Evolutionary conservation across 2,329 filamentous ascomycete genomes (phyloP).

Genomic region (Alternaria brassicicola): DNA sequence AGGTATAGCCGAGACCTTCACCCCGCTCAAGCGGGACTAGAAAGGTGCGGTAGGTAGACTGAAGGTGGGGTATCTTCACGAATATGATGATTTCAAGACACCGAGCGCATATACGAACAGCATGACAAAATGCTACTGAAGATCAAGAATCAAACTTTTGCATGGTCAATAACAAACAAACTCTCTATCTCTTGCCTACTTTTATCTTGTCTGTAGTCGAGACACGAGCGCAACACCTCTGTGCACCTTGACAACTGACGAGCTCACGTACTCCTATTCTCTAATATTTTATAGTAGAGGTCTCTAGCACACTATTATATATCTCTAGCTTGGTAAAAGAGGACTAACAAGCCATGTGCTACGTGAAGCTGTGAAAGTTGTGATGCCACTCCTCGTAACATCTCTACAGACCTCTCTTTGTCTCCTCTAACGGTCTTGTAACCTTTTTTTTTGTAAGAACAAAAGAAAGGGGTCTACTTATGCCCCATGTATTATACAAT

Average conservation of each 20-base stretch:
- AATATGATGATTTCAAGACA: slow-evolving; percentile 45
- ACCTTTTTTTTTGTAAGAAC: background rate
- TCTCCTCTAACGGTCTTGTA: background rate
- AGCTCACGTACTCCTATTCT: background rate
- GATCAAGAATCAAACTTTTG: background rate
- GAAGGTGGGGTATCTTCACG: slow-evolving; percentile 40
- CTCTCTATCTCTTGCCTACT: background rate
- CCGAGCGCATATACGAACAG: slow-evolving; percentile 27
- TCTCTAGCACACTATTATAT: background rate
- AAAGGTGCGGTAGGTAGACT: slow-evolving; percentile 15
- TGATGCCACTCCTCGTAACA: background rate
- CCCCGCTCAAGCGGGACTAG: slow-evolving; percentile 73
- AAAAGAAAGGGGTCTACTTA: background rate
- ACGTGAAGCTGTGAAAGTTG: background rate
- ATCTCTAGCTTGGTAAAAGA: no score
- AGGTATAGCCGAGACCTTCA: slow-evolving; percentile 84
- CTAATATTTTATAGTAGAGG: background rate
- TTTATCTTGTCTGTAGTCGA: background rate
- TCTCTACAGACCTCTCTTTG: background rate
- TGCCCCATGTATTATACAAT: background rate
- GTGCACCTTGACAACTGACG: background rate
- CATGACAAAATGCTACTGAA: slow-evolving; percentile 16
- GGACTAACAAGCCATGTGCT: background rate
- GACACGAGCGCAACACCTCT: background rate
- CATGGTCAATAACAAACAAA: background rate